phyloP scores from a whole-genome alignment of 2,329 filamentous ascomycete genomes.

The Pestalotiopsis sp. region DNA sequence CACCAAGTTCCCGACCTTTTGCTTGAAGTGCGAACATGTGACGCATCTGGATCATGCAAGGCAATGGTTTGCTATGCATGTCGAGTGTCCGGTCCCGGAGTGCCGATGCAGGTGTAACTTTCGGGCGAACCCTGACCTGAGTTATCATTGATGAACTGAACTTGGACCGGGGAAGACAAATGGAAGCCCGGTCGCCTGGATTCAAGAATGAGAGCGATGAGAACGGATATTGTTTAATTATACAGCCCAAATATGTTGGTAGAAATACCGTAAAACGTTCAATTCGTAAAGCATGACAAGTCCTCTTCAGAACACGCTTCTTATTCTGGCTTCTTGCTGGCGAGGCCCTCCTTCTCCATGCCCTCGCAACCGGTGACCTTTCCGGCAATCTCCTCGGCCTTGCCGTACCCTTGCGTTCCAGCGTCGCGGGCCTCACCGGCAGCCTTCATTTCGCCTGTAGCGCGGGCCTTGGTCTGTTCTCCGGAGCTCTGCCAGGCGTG shows the following conservation, averaged over 20 bases:
- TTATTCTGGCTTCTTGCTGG: conserved; percentile 41
- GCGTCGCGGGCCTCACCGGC: conserved; percentile 60
- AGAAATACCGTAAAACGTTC: not conserved
- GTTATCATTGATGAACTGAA: conserved; percentile 42
- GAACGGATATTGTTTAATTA: not conserved
- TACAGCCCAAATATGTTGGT: not conserved
- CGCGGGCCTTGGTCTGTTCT: conserved; percentile 65
- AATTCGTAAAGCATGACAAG: not conserved
- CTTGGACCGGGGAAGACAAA: not conserved
- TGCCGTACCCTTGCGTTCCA: conserved; percentile 57
- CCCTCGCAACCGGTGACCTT: conserved; percentile 68
- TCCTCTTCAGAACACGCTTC: not conserved
- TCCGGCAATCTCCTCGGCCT: conserved; percentile 66
- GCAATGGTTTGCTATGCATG: conserved; percentile 67
- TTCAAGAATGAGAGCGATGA: too few relatives aligned
- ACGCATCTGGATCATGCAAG: conserved; percentile 68
- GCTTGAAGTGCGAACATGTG: conserved; percentile 69
- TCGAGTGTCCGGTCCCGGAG: conserved; percentile 70
- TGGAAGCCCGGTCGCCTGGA: too few relatives aligned
- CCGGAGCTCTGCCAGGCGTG: conserved; percentile 66
- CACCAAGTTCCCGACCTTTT: conserved; percentile 69
- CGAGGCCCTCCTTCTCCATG: conserved; percentile 65
- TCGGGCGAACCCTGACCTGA: conserved; percentile 60
- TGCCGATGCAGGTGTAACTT: conserved; percentile 69
- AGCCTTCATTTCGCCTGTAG: conserved; percentile 63